Evolutionary conservation across 208 protist species (phyloP).

Genomic region (Leptomonas pyrrhocoris): DNA sequence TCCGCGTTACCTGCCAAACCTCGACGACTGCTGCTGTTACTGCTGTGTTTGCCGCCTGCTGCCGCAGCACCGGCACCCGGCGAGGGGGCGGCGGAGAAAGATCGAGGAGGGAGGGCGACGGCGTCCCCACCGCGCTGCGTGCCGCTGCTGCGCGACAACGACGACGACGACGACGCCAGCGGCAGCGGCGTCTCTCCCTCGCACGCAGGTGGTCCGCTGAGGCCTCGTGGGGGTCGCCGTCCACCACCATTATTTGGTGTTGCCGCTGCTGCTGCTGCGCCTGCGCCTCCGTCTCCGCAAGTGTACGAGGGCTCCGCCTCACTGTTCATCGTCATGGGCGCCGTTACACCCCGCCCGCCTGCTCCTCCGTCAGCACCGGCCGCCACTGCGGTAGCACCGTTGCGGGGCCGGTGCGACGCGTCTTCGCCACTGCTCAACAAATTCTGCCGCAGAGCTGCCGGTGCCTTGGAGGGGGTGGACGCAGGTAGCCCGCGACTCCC

Average conservation of each 20-base stretch:
- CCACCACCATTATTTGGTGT: too few relatives aligned
- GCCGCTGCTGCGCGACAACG: background rate
- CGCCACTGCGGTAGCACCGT: background rate
- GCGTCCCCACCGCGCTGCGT: too few relatives aligned
- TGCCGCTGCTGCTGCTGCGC: background rate
- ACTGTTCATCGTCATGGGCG: background rate
- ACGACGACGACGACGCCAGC: background rate
- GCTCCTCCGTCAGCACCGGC: background rate
- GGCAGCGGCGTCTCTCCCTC: constrained; percentile 11
- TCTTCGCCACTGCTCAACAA: constrained; percentile 1
- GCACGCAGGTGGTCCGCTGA: background rate
- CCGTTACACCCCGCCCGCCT: background rate
- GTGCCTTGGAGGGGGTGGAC: background rate
- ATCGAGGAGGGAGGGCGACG: too few relatives aligned
- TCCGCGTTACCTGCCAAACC: background rate
- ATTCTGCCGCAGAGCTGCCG: background rate
- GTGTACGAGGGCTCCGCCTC: background rate
- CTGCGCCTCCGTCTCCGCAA: background rate
- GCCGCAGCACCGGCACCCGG: too few relatives aligned
- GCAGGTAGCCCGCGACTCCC: background rate
- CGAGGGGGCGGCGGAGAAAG: background rate
- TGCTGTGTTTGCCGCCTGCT: background rate
- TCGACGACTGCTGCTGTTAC: background rate
- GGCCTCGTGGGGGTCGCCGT: background rate
- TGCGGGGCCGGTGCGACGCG: background rate